Conservation (phyloP, 2,329 filamentous ascomycete species). For the Venturia pyrina region DNA sequence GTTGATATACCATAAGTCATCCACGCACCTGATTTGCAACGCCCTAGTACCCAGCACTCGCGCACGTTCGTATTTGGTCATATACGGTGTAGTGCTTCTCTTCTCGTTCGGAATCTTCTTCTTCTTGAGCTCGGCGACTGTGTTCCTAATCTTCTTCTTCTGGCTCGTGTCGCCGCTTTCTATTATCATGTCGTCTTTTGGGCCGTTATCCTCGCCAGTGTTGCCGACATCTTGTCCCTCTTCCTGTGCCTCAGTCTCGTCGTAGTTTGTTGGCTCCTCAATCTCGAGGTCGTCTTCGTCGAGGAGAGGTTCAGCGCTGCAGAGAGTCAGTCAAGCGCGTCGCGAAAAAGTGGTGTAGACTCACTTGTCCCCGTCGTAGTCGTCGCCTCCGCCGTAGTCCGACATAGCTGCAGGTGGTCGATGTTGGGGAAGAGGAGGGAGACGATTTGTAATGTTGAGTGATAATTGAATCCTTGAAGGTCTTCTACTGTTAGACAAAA, state of each 20-base stretch:
- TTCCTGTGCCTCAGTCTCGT: slow-evolving; percentile 50
- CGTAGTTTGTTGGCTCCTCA: slow-evolving; percentile 55
- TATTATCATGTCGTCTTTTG: slow-evolving; percentile 7
- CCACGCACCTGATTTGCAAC: slow-evolving; percentile 78
- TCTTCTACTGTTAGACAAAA: not conserved
- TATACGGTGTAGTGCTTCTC: slow-evolving; percentile 89
- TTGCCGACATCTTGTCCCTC: slow-evolving; percentile 19
- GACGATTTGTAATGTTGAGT: not conserved
- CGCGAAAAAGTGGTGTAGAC: not conserved
- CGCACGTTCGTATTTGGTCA: slow-evolving; percentile 98
- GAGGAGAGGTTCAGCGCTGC: slow-evolving; percentile 21
- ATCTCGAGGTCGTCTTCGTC: slow-evolving; percentile 49
- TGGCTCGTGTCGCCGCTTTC: slow-evolving; percentile 9
- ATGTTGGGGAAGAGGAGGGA: not conserved
- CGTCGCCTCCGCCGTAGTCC: slow-evolving; percentile 17
- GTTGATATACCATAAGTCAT: not conserved
- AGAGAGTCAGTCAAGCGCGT: not conserved
- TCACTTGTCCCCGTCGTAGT: slow-evolving; percentile 13
- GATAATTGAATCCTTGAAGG: not conserved
- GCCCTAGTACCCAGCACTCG: slow-evolving; percentile 88
- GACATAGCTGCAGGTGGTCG: not conserved
- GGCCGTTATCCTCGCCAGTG: slow-evolving; percentile 21
- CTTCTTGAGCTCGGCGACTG: slow-evolving; percentile 50
- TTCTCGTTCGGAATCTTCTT: slow-evolving; percentile 88
- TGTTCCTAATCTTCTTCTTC: slow-evolving; percentile 36